A percentile compares a stretch with the other conserved stretches of the same genome.
Evolutionary conservation across 805 yeast genomes (phyloP).

Genomic region (Wickerhamomyces chaumierensis): DNA sequence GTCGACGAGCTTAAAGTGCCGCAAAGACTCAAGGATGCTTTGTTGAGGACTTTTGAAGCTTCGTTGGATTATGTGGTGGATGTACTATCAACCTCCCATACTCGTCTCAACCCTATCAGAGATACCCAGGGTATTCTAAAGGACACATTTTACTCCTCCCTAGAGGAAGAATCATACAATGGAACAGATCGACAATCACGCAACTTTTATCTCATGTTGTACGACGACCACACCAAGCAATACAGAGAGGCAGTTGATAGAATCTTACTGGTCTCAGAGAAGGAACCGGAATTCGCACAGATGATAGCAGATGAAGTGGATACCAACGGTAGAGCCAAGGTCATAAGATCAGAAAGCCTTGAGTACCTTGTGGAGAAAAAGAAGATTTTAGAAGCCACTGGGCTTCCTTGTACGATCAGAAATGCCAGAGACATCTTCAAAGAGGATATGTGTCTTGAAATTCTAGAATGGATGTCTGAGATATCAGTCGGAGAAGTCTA

Average conservation of each 20-base stretch:
- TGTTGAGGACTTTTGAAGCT: conserved; percentile 30
- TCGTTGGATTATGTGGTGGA: conserved; percentile 52
- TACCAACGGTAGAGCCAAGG: conserved; percentile 55
- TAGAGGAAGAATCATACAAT: conserved; percentile 31
- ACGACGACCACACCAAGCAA: conserved; percentile 75
- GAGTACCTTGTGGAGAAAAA: conserved; percentile 41
- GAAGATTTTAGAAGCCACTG: conserved; percentile 46
- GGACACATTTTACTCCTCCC: conserved; percentile 24
- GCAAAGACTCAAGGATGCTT: conserved; percentile 26
- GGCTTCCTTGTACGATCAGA: conserved; percentile 55
- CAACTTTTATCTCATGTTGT: conserved; percentile 43
- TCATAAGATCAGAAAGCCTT: conserved; percentile 44
- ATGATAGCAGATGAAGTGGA: conserved; percentile 64
- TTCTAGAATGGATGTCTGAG: conserved; percentile 54
- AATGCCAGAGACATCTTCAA: conserved; percentile 60
- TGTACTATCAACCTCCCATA: conserved; percentile 29
- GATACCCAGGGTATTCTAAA: conserved; percentile 18
- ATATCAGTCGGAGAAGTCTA: conserved; percentile 43
- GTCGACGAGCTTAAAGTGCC: conserved; percentile 26
- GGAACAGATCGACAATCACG: conserved; percentile 31
- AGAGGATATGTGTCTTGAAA: conserved; percentile 72
- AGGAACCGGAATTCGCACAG: conserved; percentile 51
- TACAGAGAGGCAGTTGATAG: conserved; percentile 62
- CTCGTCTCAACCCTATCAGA: not conserved
- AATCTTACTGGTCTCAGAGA: conserved; percentile 51